Conservation (phyloP, 805 yeast genomes). For the Hermanozyma aechmeae region DNA sequence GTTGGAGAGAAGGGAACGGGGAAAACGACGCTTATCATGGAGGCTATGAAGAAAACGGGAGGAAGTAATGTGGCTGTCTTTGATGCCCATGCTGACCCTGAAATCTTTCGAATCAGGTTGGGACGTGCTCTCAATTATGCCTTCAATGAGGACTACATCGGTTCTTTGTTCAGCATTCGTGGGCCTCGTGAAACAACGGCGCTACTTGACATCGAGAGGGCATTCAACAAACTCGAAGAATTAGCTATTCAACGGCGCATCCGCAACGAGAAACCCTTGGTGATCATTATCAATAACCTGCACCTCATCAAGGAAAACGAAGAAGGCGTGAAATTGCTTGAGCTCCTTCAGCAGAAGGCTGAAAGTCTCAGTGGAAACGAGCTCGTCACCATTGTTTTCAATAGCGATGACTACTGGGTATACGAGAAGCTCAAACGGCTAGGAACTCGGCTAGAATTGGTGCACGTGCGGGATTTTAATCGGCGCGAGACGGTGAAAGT, state of each 20-base stretch:
- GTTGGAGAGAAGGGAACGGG: constrained; percentile 88
- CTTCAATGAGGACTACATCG: constrained; percentile 74
- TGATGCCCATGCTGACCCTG: constrained; percentile 84
- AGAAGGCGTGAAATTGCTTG: constrained; percentile 62
- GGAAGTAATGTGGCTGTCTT: constrained; percentile 60
- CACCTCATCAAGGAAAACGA: constrained; percentile 71
- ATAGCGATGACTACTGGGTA: constrained; percentile 81
- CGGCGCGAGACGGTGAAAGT: constrained; percentile 48
- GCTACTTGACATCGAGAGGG: constrained; percentile 71
- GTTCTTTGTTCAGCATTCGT: constrained; percentile 67
- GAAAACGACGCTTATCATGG: constrained; percentile 65
- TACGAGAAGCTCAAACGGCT: constrained; percentile 64
- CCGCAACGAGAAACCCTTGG: constrained; percentile 41
- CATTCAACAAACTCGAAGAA: constrained; percentile 65
- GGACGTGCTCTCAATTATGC: constrained; percentile 70
- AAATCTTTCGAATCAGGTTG: constrained; percentile 64
- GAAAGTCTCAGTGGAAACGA: constrained; percentile 70
- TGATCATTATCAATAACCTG: constrained; percentile 62
- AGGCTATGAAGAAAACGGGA: constrained; percentile 54
- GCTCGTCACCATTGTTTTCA: constrained; percentile 59
- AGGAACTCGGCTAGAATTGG: constrained; percentile 66
- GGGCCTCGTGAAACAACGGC: constrained; percentile 87
- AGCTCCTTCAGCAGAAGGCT: constrained; percentile 75
- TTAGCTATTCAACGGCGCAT: constrained; percentile 48
- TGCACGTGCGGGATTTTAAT: constrained; percentile 57